A percentile compares a stretch with the other conserved stretches of the same genome.
Evolutionary conservation across 2,329 filamentous ascomycete genomes (phyloP).

Genomic region (Fusarium chaquense): DNA sequence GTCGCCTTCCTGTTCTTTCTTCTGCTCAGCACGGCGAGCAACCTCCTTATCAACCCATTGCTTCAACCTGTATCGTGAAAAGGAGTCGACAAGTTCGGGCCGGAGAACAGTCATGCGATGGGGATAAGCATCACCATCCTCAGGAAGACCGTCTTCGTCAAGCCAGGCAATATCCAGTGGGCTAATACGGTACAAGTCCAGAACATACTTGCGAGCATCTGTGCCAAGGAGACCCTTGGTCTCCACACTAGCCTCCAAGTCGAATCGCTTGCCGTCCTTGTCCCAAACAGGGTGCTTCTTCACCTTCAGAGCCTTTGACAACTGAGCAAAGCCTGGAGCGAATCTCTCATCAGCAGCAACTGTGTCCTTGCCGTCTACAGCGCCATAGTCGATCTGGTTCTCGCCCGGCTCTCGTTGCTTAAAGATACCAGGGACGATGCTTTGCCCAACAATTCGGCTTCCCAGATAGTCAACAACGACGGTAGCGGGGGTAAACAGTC

Average conservation of each 20-base stretch:
- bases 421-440: constrained; percentile 98
- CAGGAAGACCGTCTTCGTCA: constrained; percentile 73
- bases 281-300: constrained; percentile 99
- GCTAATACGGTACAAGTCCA: constrained; percentile 94
- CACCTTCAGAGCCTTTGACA: constrained; percentile 89
- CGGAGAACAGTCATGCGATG: constrained; percentile 96
- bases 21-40: constrained; percentile 65
- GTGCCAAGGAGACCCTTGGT: constrained; percentile 98
- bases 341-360: constrained; percentile 93
- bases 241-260: constrained; percentile 94
- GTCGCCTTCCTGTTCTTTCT: constrained; percentile 45
- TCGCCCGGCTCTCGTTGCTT: constrained; percentile 97
- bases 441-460: constrained; percentile 96
- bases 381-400: constrained; percentile 98
- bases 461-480: constrained; percentile 97
- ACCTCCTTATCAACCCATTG: constrained; percentile 88
- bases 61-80: constrained; percentile 86
- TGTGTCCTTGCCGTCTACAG: constrained; percentile 95
- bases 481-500: constrained; percentile 93
- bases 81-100: constrained; percentile 88
- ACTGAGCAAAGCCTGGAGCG: constrained; percentile 83
- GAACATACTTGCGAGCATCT: constrained; percentile 95
- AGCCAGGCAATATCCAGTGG: constrained; percentile 92
- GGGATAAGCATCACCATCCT: constrained; percentile 74
- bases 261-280: constrained; percentile 90